These are phyloP conservation scores for Geosmithia flava DNA, from an alignment of 2,329 filamentous ascomycete species.

Conservation along the genomic window DNA sequence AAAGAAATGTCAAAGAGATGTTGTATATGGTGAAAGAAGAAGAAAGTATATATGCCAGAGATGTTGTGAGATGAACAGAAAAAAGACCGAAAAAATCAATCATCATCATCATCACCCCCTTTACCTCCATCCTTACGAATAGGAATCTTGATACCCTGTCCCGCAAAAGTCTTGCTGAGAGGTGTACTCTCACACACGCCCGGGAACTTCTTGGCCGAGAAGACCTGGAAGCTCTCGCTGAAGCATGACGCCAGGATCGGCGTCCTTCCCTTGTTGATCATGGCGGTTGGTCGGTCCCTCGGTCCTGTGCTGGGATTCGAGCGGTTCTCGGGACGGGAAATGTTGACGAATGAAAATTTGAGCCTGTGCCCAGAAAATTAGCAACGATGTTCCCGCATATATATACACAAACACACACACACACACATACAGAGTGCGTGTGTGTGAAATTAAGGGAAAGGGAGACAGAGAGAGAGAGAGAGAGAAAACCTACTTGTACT, in stretches of 20 bases:
- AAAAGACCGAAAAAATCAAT: neutral
- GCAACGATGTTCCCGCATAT: no score
- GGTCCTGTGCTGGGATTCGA: conserved; percentile 16
- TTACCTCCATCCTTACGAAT: conserved; percentile 74
- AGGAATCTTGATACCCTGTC: conserved; percentile 92
- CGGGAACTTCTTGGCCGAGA: conserved; percentile 95
- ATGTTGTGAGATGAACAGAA: no score
- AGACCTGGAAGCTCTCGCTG: conserved; percentile 84
- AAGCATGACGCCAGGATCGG: conserved; percentile 78
- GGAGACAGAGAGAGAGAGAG: no score
- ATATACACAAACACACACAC: no score
- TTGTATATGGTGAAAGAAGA: no score
- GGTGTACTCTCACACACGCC: conserved; percentile 90
- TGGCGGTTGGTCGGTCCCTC: conserved; percentile 15
- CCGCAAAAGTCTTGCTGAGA: conserved; percentile 84
- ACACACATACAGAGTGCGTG: no score
- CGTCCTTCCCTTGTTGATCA: conserved; percentile 61
- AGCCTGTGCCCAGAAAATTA: conserved; percentile 30
- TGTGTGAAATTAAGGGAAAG: no score
- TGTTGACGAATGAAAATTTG: conserved; percentile 70
- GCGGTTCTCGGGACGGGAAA: conserved; percentile 49
- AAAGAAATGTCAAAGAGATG: no score
- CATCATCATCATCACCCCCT: conserved; percentile 37
- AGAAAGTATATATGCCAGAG: no score
- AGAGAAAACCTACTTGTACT: conserved; percentile 55